Percentiles rank a stretch among this genome's conserved stretches.
These are phyloP conservation scores for Colletotrichum zoysiae DNA, from an alignment of 2,329 filamentous ascomycete genomes.

Conservation along the genomic window DNA sequence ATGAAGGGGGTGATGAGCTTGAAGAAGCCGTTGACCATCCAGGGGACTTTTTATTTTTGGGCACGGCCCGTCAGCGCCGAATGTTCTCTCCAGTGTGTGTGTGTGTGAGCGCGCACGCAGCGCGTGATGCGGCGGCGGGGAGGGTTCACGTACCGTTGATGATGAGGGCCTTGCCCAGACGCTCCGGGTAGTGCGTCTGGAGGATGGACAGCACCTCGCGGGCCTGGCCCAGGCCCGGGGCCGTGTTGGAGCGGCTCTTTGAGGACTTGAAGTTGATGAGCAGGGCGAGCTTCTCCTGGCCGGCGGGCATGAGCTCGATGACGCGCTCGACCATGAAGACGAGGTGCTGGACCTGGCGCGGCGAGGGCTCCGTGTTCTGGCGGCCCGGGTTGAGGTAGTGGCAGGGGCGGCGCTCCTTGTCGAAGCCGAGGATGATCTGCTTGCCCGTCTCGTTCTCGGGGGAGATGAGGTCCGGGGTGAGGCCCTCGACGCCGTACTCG, in stretches of 20 bases:
- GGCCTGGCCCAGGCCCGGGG: slow-evolving; percentile 79
- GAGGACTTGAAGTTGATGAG: slow-evolving; percentile 92
- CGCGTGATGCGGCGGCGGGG: too few species aligned
- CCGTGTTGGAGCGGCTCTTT: slow-evolving; percentile 78
- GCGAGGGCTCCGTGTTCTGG: slow-evolving; percentile 91
- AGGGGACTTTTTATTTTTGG: slow-evolving; percentile 73
- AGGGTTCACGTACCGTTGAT: slow-evolving; percentile 76
- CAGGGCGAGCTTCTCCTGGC: slow-evolving; percentile 87
- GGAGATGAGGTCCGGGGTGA: slow-evolving; percentile 88
- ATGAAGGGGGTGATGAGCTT: slow-evolving; percentile 97
- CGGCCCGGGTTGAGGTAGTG: slow-evolving; percentile 89
- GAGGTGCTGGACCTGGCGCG: slow-evolving; percentile 91
- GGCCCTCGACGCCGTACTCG: slow-evolving; percentile 85
- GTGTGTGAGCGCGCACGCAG: too few species aligned
- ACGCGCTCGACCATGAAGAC: slow-evolving; percentile 96
- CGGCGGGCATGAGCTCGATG: slow-evolving; percentile 87
- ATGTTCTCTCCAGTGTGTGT: slow-evolving; percentile 7
- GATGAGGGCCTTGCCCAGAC: slow-evolving; percentile 88
- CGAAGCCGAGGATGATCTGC: slow-evolving; percentile 89
- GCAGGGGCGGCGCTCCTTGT: slow-evolving; percentile 87
- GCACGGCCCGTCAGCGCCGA: not conserved
- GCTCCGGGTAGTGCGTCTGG: slow-evolving; percentile 95
- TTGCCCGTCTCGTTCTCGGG: slow-evolving; percentile 97
- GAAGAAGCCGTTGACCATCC: slow-evolving; percentile 93
- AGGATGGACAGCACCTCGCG: slow-evolving; percentile 90